Percentiles rank a stretch among this genome's conserved stretches.
These are phyloP conservation scores for Stellera chamaejasme DNA, from an alignment of 345 rosid species.

Conservation along the genomic window DNA sequence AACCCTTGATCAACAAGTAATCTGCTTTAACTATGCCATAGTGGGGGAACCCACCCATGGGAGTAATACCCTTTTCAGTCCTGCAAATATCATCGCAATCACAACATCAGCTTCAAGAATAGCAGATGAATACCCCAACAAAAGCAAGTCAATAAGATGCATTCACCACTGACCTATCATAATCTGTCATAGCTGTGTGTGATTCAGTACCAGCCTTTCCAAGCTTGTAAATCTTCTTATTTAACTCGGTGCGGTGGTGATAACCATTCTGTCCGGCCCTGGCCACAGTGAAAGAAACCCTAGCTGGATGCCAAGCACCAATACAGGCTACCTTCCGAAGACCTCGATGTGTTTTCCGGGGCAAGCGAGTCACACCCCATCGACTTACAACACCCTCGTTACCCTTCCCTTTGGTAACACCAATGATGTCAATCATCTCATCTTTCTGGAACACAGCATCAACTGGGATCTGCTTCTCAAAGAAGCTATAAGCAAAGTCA, in stretches of 20 bases:
- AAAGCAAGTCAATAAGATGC: too few relatives aligned
- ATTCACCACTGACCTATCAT: constrained; percentile 44
- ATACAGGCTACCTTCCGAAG: constrained; percentile 94
- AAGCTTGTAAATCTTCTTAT: constrained; percentile 78
- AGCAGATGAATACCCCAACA: background rate
- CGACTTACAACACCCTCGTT: constrained; percentile 91
- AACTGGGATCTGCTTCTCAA: constrained; percentile 78
- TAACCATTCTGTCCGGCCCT: constrained; percentile 97
- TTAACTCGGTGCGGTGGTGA: constrained; percentile 88
- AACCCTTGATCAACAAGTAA: constrained; percentile 77
- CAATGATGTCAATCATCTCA: constrained; percentile 88
- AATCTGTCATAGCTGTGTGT: constrained; percentile 70
- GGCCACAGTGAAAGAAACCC: constrained; percentile 92
- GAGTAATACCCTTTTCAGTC: constrained; percentile 89
- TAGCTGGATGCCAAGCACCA: constrained; percentile 99
- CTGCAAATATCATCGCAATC: constrained; percentile 6
- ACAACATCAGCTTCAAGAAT: background rate
- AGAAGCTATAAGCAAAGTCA: constrained; percentile 71
- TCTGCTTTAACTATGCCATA: constrained; percentile 84
- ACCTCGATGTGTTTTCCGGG: constrained; percentile 95
- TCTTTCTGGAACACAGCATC: constrained; percentile 87
- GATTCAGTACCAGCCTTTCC: constrained; percentile 78
- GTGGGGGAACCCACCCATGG: constrained; percentile 90
- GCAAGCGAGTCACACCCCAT: constrained; percentile 95
- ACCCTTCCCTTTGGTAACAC: constrained; percentile 93